Base-by-base conservation (phyloP, 163 green algal species). In the Trebouxiophyceae sp. region DNA sequence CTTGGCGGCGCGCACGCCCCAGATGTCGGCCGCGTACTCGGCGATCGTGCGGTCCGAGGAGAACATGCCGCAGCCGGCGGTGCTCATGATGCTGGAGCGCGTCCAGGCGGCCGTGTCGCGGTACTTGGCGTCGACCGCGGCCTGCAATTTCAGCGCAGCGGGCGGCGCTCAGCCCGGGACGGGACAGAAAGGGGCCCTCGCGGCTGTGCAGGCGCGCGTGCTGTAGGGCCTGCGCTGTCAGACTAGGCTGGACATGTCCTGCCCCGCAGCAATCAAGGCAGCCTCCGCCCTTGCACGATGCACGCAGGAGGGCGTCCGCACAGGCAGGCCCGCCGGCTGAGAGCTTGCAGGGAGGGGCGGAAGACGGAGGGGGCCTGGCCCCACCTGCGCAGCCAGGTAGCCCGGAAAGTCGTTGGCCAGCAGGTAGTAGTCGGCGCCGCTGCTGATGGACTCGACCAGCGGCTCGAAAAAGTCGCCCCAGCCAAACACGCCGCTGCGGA, bases 401-500 rank as follows among this genome's bases (percentile, higher is more conserved):
- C 75, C 71, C 3, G 80, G 73, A 68, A 98, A 99, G 85, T 99
- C 93, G 72, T 96, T 97, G 46, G 90, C 94, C 32, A 99, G 70
- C 56, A 99, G 84, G 84, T 98, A 99, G 76, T 87, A 97, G 79
- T 99, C 94, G 7, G 64, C 72, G 4, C 62, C 71, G 26, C 62
- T 81, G 54, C 75, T 95, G 77, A 90, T 91, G 75, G 79, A 78
- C 72, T 96, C 87, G 45, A 95, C 66, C 24, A 99, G 73, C 20
- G 87, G 89, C 44, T 72, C 73, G 67, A 99, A 97, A 82, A 93
- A 97, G 77, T 98, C 93, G 45, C 89, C 79, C 87, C 89, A 97
- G 30, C 94, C 94, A 83, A 99, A 99, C 33, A 77, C 45, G 29
- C 91, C 94, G 26, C 61, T 81, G 54, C 88, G 77, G 57, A 99